phyloP scores from a whole-genome alignment of 2,329 filamentous ascomycete genomes.

The Penicillium sclerotigenum region DNA sequence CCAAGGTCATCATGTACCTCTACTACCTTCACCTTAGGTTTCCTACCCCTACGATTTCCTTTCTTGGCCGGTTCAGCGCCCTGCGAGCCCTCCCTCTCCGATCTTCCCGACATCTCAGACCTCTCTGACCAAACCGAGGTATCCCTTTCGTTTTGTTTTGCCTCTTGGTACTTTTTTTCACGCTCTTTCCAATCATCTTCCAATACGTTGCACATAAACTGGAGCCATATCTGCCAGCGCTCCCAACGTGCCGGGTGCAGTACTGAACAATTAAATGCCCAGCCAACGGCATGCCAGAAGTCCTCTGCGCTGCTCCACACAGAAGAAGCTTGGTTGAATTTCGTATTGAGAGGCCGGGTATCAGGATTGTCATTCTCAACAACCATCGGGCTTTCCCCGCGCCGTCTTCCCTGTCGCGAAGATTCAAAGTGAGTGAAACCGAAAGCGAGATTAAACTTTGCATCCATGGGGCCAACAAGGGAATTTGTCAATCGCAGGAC shows the following conservation, averaged over 20 bases:
- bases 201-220: slow-evolving; percentile 58
- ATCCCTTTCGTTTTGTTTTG: slow-evolving; percentile 23
- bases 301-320: slow-evolving; percentile 75
- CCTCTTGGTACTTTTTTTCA: slow-evolving; percentile 17
- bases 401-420: slow-evolving; percentile 32
- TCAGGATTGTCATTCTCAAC: slow-evolving; percentile 39
- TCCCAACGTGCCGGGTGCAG: slow-evolving; percentile 71
- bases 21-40: neutral
- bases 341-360: slow-evolving; percentile 54
- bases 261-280: slow-evolving; percentile 88
- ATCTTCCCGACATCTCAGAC: neutral
- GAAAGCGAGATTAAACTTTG: slow-evolving; percentile 70
- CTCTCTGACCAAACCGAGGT: neutral
- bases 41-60: neutral
- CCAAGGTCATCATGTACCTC: slow-evolving; percentile 9
- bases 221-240: slow-evolving; percentile 76
- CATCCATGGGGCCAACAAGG: slow-evolving; percentile 66
- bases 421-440: slow-evolving; percentile 53
- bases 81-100: slow-evolving; percentile 26
- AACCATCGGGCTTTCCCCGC: slow-evolving; percentile 15
- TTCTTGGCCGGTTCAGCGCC: neutral
- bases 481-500: slow-evolving; percentile 67
- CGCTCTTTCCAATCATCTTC: slow-evolving; percentile 46
- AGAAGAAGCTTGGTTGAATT: slow-evolving; percentile 62
- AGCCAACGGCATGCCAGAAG: slow-evolving; percentile 86